Evolutionary conservation across 2,329 filamentous ascomycete species (phyloP), one percentile per base, ranked within the genome.

Genomic region (Talaromyces verruculosus): DNA sequence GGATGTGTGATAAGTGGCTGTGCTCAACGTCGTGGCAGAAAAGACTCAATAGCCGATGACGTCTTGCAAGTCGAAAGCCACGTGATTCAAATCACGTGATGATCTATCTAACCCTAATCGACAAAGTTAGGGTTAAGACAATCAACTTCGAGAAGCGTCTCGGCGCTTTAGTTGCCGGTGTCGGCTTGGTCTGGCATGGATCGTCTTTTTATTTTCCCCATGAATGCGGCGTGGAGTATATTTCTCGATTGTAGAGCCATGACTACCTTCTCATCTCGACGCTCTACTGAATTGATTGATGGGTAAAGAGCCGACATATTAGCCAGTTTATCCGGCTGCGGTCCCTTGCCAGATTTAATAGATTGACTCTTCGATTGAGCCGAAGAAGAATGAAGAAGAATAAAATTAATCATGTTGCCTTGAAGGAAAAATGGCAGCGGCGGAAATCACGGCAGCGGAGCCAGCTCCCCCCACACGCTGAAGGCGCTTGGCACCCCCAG

Each of bases 361-460:
- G 3, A 43, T 51, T 25, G 19, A 25, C 45, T 47, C 10, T 19
- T 47, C 45, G 2, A 51, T 25, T 7, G n/a, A 19, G n/a, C n/a
- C 25, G 33, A 15, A 22, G 8, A 37, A 57, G 5, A 57, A 37
- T 35, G 11, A 35, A 33, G 30, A 33, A 33, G 30, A 33, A 33
- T 33, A 37, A 37, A 37, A 10, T 10, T 15, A 37, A 37, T 57
- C 19, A 15, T 37, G 53, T 57, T 57, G 53, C 53, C 53, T 57
- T 57, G 33, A 39, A 37, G 13, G 45, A 7, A 28, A 51, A 49
- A 47, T 5, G 19, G 19, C 25, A 28, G 25, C n/a, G n/a, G n/a
- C 53, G 53, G 53, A 57, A 57, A 25, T 37, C 53, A 57, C 53
- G 30, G 53, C 33, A 57, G 53, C 53, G 53, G 53, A 37, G 30